These are phyloP conservation scores for Pestalotiopsis sp. DNA, from an alignment of 2,329 filamentous ascomycete genomes.

Conservation along the genomic window DNA sequence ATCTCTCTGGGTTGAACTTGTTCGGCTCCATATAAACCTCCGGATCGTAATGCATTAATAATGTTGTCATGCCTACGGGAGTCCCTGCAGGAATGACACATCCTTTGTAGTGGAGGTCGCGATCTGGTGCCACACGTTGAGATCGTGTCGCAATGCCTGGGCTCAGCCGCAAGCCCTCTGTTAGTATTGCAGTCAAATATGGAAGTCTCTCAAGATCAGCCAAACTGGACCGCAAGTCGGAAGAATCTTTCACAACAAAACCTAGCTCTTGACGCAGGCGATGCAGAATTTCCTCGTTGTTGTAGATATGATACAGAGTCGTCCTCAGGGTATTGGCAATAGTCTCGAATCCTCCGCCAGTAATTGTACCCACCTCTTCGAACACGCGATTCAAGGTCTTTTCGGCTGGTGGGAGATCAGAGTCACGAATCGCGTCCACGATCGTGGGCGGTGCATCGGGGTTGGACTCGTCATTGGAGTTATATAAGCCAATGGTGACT, in stretches of 20 bases:
- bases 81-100: slow-evolving; percentile 28
- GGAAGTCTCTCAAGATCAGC: background rate
- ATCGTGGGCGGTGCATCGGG: background rate
- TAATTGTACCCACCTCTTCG: background rate
- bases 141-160: slow-evolving; percentile 30
- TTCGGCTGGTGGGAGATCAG: background rate
- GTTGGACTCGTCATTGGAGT: background rate
- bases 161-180: slow-evolving; percentile 22
- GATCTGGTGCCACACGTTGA: slow-evolving; percentile 26
- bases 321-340: background rate
- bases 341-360: slow-evolving; percentile 1
- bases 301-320: background rate
- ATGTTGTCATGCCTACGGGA: slow-evolving; percentile 34
- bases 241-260: background rate
- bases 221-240: background rate
- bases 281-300: background rate
- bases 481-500: background rate
- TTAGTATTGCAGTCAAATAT: background rate
- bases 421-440: background rate
- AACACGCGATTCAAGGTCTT: background rate
- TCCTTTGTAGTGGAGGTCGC: slow-evolving; percentile 21
- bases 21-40: slow-evolving; percentile 2
- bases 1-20: slow-evolving; percentile 14
- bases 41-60: slow-evolving; percentile 15
- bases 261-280: background rate